A percentile compares a stretch with the other conserved stretches of the same genome.
Evolutionary conservation across 2,329 filamentous ascomycete species (phyloP).

Genomic region (Aspergillus costaricaensis): DNA sequence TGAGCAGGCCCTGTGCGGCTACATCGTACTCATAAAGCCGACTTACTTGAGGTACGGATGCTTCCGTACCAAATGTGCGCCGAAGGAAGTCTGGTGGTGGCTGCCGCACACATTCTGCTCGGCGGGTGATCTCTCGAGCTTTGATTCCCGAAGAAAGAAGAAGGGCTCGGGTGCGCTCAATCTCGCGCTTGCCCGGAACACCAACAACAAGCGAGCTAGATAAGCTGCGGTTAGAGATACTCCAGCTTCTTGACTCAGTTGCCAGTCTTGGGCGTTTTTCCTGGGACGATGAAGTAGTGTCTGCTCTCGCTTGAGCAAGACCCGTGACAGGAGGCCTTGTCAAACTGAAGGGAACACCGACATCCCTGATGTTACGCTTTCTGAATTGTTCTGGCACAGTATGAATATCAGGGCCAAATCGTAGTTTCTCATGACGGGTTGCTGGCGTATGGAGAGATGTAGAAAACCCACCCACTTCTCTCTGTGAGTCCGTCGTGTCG

Average conservation of each 20-base stretch:
- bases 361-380: conserved; percentile 29
- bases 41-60: conserved; percentile 44
- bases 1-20: conserved; percentile 55
- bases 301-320: conserved; percentile 44
- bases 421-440: conserved; percentile 27
- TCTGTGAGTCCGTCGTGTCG: conserved; percentile 14
- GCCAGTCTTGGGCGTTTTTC: conserved; percentile 40
- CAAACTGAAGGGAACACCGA: conserved; percentile 32
- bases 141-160: conserved; percentile 87
- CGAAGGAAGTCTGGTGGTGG: conserved; percentile 40
- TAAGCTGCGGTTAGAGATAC: conserved; percentile 55
- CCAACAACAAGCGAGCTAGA: conserved; percentile 38
- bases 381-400: conserved; percentile 26
- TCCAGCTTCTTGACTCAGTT: conserved; percentile 56
- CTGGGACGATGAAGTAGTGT: conserved; percentile 24
- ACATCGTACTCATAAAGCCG: conserved; percentile 56
- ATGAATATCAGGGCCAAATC: conserved; percentile 32
- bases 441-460: conserved; percentile 12
- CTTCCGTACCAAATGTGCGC: conserved; percentile 28
- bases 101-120: conserved; percentile 55
- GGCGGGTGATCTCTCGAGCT: conserved; percentile 74
- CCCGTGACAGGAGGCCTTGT: conserved; percentile 49
- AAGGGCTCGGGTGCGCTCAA: conserved; percentile 74
- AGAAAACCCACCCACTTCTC: conserved; percentile 8
- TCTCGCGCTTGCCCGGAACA: conserved; percentile 66